Evolutionary conservation across 164 flowering plant species (phyloP).

Genomic region (Taxillus chinensis): DNA sequence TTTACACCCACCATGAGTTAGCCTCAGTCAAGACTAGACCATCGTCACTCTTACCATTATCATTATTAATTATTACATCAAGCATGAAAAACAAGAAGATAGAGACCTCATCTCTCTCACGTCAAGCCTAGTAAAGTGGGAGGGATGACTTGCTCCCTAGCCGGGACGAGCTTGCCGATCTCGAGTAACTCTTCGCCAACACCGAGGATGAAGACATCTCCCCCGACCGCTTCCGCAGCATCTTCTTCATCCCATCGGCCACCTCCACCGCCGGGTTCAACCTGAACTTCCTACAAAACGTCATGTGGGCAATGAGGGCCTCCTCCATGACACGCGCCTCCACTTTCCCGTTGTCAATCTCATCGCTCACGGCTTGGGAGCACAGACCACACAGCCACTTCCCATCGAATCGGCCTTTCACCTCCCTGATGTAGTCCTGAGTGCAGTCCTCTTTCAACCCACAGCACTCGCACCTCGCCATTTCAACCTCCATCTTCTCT

Average conservation of each 20-base stretch:
- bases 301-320: constrained; percentile 67
- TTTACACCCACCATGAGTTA: neutral
- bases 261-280: constrained; percentile 61
- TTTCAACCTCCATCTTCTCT: constrained; percentile 59
- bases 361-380: constrained; percentile 85
- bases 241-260: constrained; percentile 73
- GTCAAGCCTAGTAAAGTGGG: too few relatives aligned
- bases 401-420: constrained; percentile 65
- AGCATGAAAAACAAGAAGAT: too few relatives aligned
- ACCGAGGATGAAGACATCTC: constrained; percentile 19
- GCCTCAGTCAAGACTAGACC: too few relatives aligned
- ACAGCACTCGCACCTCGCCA: constrained; percentile 87
- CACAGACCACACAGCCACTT: constrained; percentile 95
- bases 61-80: too few relatives aligned
- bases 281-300: constrained; percentile 56
- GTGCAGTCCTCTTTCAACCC: constrained; percentile 93
- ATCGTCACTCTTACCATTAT: too few relatives aligned
- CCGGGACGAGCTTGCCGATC: constrained; percentile 39
- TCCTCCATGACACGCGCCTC: constrained; percentile 36
- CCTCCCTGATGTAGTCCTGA: constrained; percentile 63
- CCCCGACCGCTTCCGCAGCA: constrained; percentile 64
- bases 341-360: constrained; percentile 32
- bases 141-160: constrained; percentile 9
- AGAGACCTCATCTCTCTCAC: too few relatives aligned
- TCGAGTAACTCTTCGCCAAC: constrained; percentile 41